Conservation (phyloP, 805 yeast genomes). For the Kodamaea laetipori region DNA sequence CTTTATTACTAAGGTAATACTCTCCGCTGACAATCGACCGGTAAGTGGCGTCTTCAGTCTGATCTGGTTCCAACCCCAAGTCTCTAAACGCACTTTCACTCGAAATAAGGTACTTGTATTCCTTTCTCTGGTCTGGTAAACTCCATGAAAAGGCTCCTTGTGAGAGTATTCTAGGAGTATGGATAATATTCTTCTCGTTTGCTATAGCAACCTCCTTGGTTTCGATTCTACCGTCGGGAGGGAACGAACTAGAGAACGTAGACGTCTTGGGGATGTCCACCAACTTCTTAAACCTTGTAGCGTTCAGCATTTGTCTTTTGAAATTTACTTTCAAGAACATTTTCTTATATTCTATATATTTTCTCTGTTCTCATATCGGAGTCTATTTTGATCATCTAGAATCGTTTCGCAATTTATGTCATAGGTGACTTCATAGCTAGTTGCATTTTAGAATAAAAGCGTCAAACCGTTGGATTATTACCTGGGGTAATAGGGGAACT, state of each 20-base stretch:
- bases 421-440: no score
- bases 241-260: slow-evolving; percentile 27
- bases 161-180: slow-evolving; percentile 40
- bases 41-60: slow-evolving; percentile 46
- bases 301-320: slow-evolving; percentile 8
- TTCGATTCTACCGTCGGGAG: slow-evolving; percentile 34
- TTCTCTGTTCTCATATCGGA: no score
- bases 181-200: slow-evolving; percentile 33
- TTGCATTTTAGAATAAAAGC: no score
- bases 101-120: slow-evolving; percentile 55
- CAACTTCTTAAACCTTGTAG: slow-evolving; percentile 20
- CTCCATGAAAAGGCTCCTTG: slow-evolving; percentile 76
- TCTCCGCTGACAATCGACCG: slow-evolving; percentile 65
- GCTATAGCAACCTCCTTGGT: slow-evolving; percentile 28
- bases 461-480: no score
- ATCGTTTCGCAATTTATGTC: no score
- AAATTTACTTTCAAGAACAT: not conserved
- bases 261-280: slow-evolving; percentile 33
- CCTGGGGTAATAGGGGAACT: no score
- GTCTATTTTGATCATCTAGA: no score
- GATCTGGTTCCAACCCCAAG: slow-evolving; percentile 52
- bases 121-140: slow-evolving; percentile 61
- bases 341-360: not conserved
- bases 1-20: slow-evolving; percentile 33
- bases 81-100: slow-evolving; percentile 63